Conservation (phyloP, 2,329 filamentous ascomycete species). For the Raffaelea deltoideospora region DNA sequence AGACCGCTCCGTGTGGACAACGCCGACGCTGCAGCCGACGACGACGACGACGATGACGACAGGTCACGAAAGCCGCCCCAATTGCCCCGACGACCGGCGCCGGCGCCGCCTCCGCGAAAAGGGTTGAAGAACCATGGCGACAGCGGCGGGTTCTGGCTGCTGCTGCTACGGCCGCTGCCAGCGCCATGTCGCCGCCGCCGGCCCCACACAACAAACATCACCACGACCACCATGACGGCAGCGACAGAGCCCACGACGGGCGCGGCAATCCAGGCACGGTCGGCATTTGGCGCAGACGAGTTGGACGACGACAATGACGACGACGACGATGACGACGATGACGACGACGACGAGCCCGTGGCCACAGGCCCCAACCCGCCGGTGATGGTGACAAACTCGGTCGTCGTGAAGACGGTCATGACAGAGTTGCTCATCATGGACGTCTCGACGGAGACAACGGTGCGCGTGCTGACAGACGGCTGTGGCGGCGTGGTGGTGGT, state of each 20-base stretch:
- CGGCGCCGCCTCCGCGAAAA: not conserved
- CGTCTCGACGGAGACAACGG: conserved; percentile 3
- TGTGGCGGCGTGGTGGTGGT: not conserved
- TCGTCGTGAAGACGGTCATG: conserved; percentile 5
- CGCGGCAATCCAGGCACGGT: conserved; percentile 18
- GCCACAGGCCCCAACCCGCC: too few species aligned
- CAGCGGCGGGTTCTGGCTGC: not conserved
- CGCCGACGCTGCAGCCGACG: not conserved
- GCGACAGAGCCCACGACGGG: conserved; percentile 19
- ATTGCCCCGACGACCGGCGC: not conserved
- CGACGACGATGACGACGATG: not conserved
- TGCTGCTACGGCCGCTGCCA: not conserved
- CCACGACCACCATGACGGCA: conserved; percentile 16
- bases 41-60: conserved; percentile 1
- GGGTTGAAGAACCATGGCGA: conserved; percentile 2
- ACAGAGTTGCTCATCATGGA: conserved; percentile 1
- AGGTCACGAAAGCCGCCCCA: conserved; percentile 2
- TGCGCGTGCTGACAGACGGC: conserved; percentile 3
- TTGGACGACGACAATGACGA: not conserved
- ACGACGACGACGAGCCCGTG: not conserved
- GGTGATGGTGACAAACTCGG: conserved; percentile 8
- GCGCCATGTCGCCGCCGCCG: conserved; percentile 5
- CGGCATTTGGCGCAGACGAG: conserved; percentile 5
- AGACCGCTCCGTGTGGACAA: not conserved
- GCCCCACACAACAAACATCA: conserved; percentile 17